phyloP scores from a whole-genome alignment of 768 basidiomycete species.

The Lactarius tabidus region DNA sequence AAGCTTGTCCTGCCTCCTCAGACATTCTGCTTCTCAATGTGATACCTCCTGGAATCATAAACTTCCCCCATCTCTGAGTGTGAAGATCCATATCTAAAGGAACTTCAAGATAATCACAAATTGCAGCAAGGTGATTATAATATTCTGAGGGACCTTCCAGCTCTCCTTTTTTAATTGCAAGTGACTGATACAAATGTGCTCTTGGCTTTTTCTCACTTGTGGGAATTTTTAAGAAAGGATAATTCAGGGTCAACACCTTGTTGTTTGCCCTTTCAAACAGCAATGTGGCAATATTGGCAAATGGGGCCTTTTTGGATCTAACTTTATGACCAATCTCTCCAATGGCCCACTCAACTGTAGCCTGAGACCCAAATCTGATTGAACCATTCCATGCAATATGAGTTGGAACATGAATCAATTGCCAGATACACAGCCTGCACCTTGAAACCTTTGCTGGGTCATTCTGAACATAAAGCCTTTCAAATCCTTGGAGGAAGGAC shows the following conservation, averaged over 20 bases:
- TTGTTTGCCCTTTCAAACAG: not conserved
- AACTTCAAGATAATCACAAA: too few relatives aligned
- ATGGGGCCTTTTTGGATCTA: not conserved
- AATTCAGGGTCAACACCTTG: not conserved
- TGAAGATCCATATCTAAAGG: too few relatives aligned
- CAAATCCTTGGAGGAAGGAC: conserved; percentile 1
- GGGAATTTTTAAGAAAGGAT: not conserved
- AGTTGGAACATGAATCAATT: not conserved
- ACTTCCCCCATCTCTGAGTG: too few relatives aligned
- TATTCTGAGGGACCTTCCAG: too few relatives aligned
- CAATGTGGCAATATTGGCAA: not conserved
- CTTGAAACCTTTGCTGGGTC: conserved; percentile 6
- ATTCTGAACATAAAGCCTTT: not conserved
- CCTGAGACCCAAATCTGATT: conserved; percentile 29
- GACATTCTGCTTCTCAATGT: too few relatives aligned
- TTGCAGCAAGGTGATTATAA: too few relatives aligned
- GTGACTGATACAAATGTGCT: too few relatives aligned
- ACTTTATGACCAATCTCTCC: conserved; percentile 2
- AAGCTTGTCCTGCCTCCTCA: too few relatives aligned
- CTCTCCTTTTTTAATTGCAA: too few relatives aligned
- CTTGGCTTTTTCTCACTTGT: too few relatives aligned
- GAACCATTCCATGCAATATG: conserved; percentile 38
- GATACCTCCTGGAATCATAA: too few relatives aligned
- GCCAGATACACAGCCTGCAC: not conserved
- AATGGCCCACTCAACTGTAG: conserved; percentile 1